Evolutionary conservation across 805 yeast genomes (phyloP).

Genomic region (Saturnispora quitensis): DNA sequence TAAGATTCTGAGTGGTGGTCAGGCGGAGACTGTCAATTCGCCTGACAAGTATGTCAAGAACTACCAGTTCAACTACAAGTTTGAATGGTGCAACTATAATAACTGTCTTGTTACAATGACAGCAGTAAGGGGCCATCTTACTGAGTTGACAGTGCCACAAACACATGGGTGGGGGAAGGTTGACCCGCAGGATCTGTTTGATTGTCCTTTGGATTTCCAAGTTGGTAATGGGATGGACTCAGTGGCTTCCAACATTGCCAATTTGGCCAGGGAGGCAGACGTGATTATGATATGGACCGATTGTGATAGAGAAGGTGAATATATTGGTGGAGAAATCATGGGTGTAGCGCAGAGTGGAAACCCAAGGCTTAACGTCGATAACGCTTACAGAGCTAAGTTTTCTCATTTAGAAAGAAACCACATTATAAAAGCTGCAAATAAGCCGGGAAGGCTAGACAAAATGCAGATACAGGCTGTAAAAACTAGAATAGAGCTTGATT

Average conservation of each 20-base stretch:
- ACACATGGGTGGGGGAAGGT: slow-evolving; percentile 59
- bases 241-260: slow-evolving; percentile 56
- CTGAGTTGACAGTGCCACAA: slow-evolving; percentile 53
- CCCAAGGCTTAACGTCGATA: slow-evolving; percentile 34
- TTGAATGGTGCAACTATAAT: slow-evolving; percentile 44
- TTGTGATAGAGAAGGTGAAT: slow-evolving; percentile 95
- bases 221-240: slow-evolving; percentile 27
- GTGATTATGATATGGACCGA: slow-evolving; percentile 93
- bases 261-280: slow-evolving; percentile 52
- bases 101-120: slow-evolving; percentile 71
- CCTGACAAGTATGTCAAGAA: slow-evolving; percentile 60
- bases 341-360: slow-evolving; percentile 56
- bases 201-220: slow-evolving; percentile 40
- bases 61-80: slow-evolving; percentile 70
- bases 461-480: slow-evolving; percentile 74
- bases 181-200: slow-evolving; percentile 56
- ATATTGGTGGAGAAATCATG: slow-evolving; percentile 76
- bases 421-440: slow-evolving; percentile 61
- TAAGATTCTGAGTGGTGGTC: slow-evolving; percentile 66
- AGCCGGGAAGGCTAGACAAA: slow-evolving; percentile 56
- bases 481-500: slow-evolving; percentile 78
- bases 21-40: slow-evolving; percentile 34
- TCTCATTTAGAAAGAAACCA: slow-evolving; percentile 80
- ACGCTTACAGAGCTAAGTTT: slow-evolving; percentile 69
- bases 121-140: slow-evolving; percentile 81